Base-by-base conservation (phyloP, 768 basidiomycete species). In the Lactifluus hygrophoroides region DNA sequence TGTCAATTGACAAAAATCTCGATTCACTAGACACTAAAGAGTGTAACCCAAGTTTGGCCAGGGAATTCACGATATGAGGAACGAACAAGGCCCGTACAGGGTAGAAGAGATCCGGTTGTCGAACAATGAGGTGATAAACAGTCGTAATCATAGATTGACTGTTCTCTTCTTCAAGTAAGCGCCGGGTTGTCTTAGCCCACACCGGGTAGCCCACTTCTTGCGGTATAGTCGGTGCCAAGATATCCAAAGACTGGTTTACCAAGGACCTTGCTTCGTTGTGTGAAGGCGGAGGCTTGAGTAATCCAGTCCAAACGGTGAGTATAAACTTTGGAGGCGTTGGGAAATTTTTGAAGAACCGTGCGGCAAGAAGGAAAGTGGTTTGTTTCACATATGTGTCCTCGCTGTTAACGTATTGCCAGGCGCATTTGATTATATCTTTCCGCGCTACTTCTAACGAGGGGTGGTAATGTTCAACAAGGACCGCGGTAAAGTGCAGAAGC, bases 341-440 rank as follows among this genome's bases (percentile, higher is more conserved):
- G 70, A 88, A 94, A 7, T 83, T 84, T 14, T 88, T 85, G 66
- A 95, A 94, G 77, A 98, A 98, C 32, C 88, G 83, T 38, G 96
- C 92, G 34, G 90, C 84, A 6, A 98, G 79, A 35, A 96, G 80
- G 69, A 93, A 93, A 0, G 92, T 88, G 9, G 90, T 90, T 69
- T 97, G 91, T 70, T 92, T 94, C 66, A 96, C 90, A 19, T 94
- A 84, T 5, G 86, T 80, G 69, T 98, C 96, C 42, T 95, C 91
- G 54, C 77, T 85, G 51, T 79, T 80, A 64, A 94, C 89, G 65
- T 86, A 90, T 66, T 86, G 81, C 93, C 93, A 97, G 19, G 92
- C 90, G 57, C 88, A 88, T 69, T 88, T 90, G 74, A 97, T 94
- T 64, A 98, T 84, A 59, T 94, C 90, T 69, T 94, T 97, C 71